Evolutionary conservation across 73 alveolate species (phyloP).

Genomic region (Tetrahymena elliotti): DNA sequence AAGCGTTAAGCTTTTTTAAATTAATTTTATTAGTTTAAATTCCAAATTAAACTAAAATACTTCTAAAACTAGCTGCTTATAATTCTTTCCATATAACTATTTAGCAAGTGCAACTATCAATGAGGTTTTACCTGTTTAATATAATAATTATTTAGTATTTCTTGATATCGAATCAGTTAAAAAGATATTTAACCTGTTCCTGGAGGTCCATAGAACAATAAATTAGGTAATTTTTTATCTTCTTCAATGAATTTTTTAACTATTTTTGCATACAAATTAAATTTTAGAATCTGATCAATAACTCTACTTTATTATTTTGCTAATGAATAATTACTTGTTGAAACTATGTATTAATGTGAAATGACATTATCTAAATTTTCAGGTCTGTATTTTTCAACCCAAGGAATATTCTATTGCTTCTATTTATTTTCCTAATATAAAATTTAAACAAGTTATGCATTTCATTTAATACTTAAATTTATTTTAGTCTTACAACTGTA

Average conservation of each 20-base stretch:
- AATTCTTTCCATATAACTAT: constrained; percentile 64
- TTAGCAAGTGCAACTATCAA: constrained; percentile 81
- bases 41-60: neutral
- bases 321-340: constrained; percentile 67
- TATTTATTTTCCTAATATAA: neutral
- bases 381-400: constrained; percentile 83
- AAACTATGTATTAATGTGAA: constrained; percentile 81
- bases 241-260: constrained; percentile 53
- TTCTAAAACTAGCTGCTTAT: constrained; percentile 76
- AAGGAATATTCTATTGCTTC: constrained; percentile 52
- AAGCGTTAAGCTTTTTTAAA: constrained; percentile 63
- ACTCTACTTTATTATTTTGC: too few species aligned
- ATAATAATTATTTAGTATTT: neutral
- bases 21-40: neutral
- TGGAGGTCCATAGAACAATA: constrained; percentile 94
- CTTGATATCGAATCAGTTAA: constrained; percentile 48
- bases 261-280: neutral
- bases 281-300: too few species aligned
- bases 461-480: neutral
- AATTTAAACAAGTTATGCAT: neutral
- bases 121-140: constrained; percentile 46
- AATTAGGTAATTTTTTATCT: constrained; percentile 77
- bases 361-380: constrained; percentile 55
- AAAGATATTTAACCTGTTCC: constrained; percentile 65
- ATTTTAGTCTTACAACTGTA: neutral